Conservation (phyloP, 495 filamentous ascomycete species). For the Xylaria telfairii region DNA sequence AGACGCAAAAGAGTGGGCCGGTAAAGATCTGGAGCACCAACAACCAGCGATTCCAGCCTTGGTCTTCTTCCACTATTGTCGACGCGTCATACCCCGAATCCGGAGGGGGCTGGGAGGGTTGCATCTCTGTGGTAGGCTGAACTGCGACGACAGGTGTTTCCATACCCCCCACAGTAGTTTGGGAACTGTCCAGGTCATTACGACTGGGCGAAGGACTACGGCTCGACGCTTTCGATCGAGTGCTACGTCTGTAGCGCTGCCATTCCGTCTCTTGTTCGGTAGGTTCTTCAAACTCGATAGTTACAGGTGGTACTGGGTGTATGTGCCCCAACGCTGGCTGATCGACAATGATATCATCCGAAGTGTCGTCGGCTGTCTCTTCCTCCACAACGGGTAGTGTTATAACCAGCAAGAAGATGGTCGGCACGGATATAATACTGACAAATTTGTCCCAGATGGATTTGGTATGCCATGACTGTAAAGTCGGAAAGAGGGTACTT, state of each 20-base stretch:
- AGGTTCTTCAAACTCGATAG: constrained; percentile 33
- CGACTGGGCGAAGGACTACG: constrained; percentile 36
- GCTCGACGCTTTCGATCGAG: constrained; percentile 43
- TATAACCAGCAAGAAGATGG: constrained; percentile 86
- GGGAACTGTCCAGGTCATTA: constrained; percentile 20
- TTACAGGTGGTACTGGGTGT: constrained; percentile 38
- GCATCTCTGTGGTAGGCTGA: constrained; percentile 25
- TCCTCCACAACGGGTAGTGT: constrained; percentile 90
- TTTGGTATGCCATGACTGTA: constrained; percentile 81
- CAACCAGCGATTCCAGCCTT: constrained; percentile 90
- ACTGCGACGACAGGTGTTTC: constrained; percentile 9
- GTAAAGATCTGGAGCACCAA: constrained; percentile 83
- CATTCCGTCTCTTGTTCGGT: constrained; percentile 54
- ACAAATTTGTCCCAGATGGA: constrained; percentile 75
- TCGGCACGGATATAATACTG: constrained; percentile 81
- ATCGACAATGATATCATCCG: constrained; percentile 51
- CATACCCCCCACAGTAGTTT: background rate
- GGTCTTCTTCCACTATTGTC: constrained; percentile 34
- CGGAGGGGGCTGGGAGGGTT: constrained; percentile 33
- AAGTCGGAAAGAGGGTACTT: constrained; percentile 84
- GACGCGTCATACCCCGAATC: constrained; percentile 34
- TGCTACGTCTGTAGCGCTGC: constrained; percentile 58
- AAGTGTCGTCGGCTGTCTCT: constrained; percentile 55
- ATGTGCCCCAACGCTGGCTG: constrained; percentile 32
- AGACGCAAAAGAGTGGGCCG: constrained; percentile 80